Conservation (phyloP, 768 basidiomycete genomes). For the Austroboletus eburneus region DNA sequence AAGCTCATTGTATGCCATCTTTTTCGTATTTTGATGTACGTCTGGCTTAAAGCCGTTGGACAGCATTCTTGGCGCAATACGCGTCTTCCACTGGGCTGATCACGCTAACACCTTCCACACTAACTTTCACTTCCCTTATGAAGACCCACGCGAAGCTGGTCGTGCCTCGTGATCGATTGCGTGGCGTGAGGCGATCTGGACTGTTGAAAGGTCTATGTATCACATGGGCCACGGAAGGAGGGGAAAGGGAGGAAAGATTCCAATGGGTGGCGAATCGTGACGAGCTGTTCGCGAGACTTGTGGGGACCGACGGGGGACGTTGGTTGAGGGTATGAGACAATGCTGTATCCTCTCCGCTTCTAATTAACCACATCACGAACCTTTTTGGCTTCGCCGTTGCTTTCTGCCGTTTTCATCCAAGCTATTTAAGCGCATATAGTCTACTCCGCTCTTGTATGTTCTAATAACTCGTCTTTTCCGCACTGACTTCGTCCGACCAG, state of each 20-base stretch:
- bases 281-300: slow-evolving; percentile 61
- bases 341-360: slow-evolving; percentile 6
- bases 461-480: background rate
- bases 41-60: slow-evolving; percentile 1
- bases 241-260: slow-evolving; percentile 51
- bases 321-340: slow-evolving; percentile 45
- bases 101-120: slow-evolving; percentile 44
- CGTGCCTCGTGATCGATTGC: slow-evolving; percentile 44
- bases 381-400: slow-evolving; percentile 22
- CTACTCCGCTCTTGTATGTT: slow-evolving; percentile 5
- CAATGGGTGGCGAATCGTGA: slow-evolving; percentile 58
- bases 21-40: background rate
- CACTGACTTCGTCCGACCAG: background rate
- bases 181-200: slow-evolving; percentile 55
- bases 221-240: slow-evolving; percentile 35
- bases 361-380: slow-evolving; percentile 4
- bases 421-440: slow-evolving; percentile 7
- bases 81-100: slow-evolving; percentile 54
- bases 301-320: slow-evolving; percentile 45
- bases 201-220: slow-evolving; percentile 51
- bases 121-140: slow-evolving; percentile 56
- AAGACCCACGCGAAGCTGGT: slow-evolving; percentile 41
- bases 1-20: slow-evolving; percentile 34
- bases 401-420: slow-evolving; percentile 11
- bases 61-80: slow-evolving; percentile 62